Evolutionary conservation across 1,284 basidiomycete species (phyloP), one percentile per base, ranked within the genome.

Genomic region (Spongiforma sp.): DNA sequence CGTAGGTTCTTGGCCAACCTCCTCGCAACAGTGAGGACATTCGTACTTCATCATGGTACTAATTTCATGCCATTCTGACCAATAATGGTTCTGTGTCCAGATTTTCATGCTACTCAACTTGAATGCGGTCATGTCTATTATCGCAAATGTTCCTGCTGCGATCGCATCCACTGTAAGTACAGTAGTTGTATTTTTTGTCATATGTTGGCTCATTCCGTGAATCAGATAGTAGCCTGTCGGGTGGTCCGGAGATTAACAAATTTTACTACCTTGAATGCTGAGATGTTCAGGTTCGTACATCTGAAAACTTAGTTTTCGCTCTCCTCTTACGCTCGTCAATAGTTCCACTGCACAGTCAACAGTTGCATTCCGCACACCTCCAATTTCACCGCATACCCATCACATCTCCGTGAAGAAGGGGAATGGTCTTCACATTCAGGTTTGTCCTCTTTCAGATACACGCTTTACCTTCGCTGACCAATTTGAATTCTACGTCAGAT

Each of bases 41-140:
- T 34, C 43, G 21, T 36, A 15, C 28, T 53, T 5, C 1, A n/a
- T n/a, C n/a, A n/a, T n/a, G n/a, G 30, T 57, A 52, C 34, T 9
- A 41, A 11, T 32, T 12, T 6, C 1, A n/a, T 19, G 21, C 34
- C 12, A 39, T 62, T 30, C 39, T 65, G 55, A 67, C 56, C n/a
- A 30, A 61, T 34, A 17, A 8, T 32, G 53, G 1, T 19, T 12
- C 48, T 53, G 0, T 57, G 41, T 59, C 2, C 65, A 88, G 87
- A 80, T 85, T 53, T 91, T 92, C 75, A 91, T 91, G 89, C 73
- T 90, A 32, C 73, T 90, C 32, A 82, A 91, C 74, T 76, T 92
- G 53, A 92, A 92, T 70, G 81, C 89, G 2, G 86, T 91, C 61
- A 90, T 91, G 89, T 89, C 86, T 24, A 87, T 91, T 73, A 89